Percentiles rank a stretch among this genome's conserved stretches.
Conservation (phyloP, 2,329 filamentous ascomycete genomes). For the Apiospora hydei region DNA sequence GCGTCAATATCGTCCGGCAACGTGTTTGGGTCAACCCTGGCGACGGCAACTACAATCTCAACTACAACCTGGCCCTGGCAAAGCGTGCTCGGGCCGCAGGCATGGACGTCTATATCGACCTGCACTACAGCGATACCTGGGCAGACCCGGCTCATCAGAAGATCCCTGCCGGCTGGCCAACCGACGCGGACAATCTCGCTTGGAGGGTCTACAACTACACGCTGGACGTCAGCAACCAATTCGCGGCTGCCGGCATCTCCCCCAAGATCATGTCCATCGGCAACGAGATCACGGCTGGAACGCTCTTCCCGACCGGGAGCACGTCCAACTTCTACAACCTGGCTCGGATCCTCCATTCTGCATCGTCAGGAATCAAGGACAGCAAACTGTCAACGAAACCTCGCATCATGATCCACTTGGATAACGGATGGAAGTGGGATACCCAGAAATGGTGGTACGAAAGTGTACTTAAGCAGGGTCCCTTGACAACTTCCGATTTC, state of each 20-base stretch:
- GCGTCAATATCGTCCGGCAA: constrained; percentile 75
- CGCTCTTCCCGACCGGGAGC: constrained; percentile 71
- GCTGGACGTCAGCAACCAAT: constrained; percentile 64
- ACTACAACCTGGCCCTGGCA: constrained; percentile 74
- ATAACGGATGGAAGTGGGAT: constrained; percentile 77
- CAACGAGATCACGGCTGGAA: constrained; percentile 74
- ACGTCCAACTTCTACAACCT: constrained; percentile 65
- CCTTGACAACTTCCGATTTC: constrained; percentile 62
- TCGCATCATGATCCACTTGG: constrained; percentile 77
- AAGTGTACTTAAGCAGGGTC: constrained; percentile 59
- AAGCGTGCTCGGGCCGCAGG: constrained; percentile 69
- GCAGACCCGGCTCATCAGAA: constrained; percentile 71
- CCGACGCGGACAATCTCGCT: constrained; percentile 62
- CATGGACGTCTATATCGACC: constrained; percentile 65
- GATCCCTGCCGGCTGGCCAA: constrained; percentile 70
- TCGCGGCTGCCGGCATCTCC: constrained; percentile 60
- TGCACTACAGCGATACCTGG: constrained; percentile 76
- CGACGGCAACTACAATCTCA: constrained; percentile 70
- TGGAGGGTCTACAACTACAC: constrained; percentile 76
- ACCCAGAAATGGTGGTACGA: constrained; percentile 73
- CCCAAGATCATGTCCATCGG: constrained; percentile 73
- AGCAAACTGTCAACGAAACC: constrained; percentile 63
- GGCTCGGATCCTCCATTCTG: constrained; percentile 69
- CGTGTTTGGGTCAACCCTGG: constrained; percentile 75
- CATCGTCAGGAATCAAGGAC: constrained; percentile 69